Evolutionary conservation across 768 basidiomycete species (phyloP), one percentile per base, ranked within the genome.

Genomic region (Phanerochaete sordida): DNA sequence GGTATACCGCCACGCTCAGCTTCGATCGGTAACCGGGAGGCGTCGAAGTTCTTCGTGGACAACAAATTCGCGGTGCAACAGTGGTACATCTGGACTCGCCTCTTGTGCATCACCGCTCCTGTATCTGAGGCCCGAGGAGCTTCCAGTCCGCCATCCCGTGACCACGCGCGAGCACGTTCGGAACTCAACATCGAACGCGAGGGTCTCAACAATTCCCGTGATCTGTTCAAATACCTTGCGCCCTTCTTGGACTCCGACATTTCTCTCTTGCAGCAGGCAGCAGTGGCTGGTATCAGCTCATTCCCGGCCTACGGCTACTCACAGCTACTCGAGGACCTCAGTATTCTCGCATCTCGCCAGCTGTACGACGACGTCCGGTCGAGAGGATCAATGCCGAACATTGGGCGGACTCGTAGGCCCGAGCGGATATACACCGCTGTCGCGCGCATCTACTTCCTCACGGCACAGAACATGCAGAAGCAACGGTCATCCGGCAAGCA

Each of bases 221-320:
- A 87, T 26, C 73, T 96, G 24, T 94, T 96, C 74, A 82, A 89
- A 64, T 90, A 91, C 65, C 77, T 95, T 56, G 90, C 91, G 0
- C 91, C 92, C 6, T 93, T 94, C 70, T 79, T 98, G 56, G 90
- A 92, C 62, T 91, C 90, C 6, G 94, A 96, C 65, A 87, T 90
- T 67, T 84, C 84, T 1, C 77, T 83, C 11, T 95, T 95, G 72
- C 85, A 93, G 55, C 91, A 95, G 69, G 86, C 89, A 0, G 92
- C 91, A 13, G 92, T 95, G 11, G 76, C 91, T 37, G 92, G 93
- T 59, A 90, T 98, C 69, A 95, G 94, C 67, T 86, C 90, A 26
- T 90, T 96, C 65, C 91, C 91, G 5, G 79, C 85, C 12, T 81
- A 76, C 64, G 85, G 84, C 0, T 94, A 95, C 70, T 84, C 88